Evolutionary conservation across 805 yeast species (phyloP).

Genomic region (Kodamaea hsintzibuensis): DNA sequence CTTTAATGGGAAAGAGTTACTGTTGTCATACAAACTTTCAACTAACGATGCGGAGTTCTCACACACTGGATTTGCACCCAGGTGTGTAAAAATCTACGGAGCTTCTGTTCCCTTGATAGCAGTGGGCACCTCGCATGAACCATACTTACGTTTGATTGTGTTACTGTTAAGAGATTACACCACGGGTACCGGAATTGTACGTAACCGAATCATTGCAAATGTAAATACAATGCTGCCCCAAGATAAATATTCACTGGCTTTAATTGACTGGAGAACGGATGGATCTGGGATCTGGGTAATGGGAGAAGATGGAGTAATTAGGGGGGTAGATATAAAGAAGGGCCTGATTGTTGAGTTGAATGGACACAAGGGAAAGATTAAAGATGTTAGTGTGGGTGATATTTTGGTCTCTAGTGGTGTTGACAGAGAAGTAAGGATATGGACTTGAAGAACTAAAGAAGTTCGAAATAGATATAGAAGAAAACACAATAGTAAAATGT

Average conservation of each 20-base stretch:
- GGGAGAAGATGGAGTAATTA: slow-evolving; percentile 66
- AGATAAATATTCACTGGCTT: slow-evolving; percentile 60
- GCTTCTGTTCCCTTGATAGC: slow-evolving; percentile 40
- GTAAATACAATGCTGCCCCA: slow-evolving; percentile 60
- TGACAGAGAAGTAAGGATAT: slow-evolving; percentile 21
- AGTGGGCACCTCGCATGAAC: slow-evolving; percentile 75
- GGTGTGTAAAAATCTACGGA: slow-evolving; percentile 33
- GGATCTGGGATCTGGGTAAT: slow-evolving; percentile 60
- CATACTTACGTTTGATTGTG: slow-evolving; percentile 69
- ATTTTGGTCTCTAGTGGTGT: slow-evolving; percentile 51
- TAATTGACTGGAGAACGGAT: slow-evolving; percentile 43
- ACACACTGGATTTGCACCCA: slow-evolving; percentile 61
- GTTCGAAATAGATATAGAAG: no score
- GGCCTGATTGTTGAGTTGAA: slow-evolving; percentile 32
- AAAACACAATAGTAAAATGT: neutral
- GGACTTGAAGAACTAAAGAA: neutral
- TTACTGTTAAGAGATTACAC: slow-evolving; percentile 42
- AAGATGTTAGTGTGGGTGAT: slow-evolving; percentile 40
- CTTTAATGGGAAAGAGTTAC: slow-evolving; percentile 6
- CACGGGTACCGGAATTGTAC: slow-evolving; percentile 15
- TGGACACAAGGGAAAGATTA: slow-evolving; percentile 51
- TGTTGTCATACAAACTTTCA: slow-evolving; percentile 46
- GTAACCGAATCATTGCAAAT: slow-evolving; percentile 30
- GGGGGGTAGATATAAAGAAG: slow-evolving; percentile 56
- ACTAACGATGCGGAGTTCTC: slow-evolving; percentile 74